Evolutionary conservation across 148 eudicot genomes (phyloP).

Genomic region (Nepenthes mirabilis): DNA sequence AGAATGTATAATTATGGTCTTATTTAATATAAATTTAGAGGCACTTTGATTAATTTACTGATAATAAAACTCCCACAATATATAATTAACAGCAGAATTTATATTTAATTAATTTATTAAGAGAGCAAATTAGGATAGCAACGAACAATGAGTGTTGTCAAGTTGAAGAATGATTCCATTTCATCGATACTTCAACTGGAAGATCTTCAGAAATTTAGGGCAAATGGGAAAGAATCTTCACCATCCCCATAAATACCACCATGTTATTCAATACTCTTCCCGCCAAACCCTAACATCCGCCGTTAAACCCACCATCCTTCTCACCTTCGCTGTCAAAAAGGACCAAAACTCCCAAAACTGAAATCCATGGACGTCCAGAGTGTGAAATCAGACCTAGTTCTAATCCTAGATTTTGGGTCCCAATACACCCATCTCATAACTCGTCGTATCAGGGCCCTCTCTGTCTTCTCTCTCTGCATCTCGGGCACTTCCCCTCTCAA

Average conservation of each 20-base stretch:
- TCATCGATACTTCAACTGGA: too few relatives aligned
- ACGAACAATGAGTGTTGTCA: too few relatives aligned
- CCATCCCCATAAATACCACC: not conserved
- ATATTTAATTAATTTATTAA: too few relatives aligned
- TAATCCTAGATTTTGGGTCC: slow-evolving; percentile 78
- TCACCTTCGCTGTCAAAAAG: not conserved
- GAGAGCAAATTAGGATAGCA: too few relatives aligned
- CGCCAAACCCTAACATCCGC: slow-evolving; percentile 1
- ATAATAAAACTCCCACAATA: too few relatives aligned
- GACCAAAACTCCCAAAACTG: not conserved
- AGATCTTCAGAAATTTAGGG: too few relatives aligned
- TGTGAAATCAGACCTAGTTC: slow-evolving; percentile 56
- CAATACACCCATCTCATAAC: slow-evolving; percentile 96
- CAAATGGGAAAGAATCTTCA: not conserved
- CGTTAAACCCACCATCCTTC: not conserved
- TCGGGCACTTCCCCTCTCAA: slow-evolving; percentile 83
- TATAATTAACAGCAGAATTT: too few relatives aligned
- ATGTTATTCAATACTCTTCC: not conserved
- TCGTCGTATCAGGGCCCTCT: slow-evolving; percentile 64
- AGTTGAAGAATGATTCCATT: too few relatives aligned
- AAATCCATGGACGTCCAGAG: slow-evolving; percentile 42
- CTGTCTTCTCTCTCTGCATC: slow-evolving; percentile 78
- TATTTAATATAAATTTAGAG: too few relatives aligned
- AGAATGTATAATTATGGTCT: too few relatives aligned
- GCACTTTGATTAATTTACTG: too few relatives aligned